Conservation (phyloP, 768 basidiomycete genomes). For the Mycena amicta region DNA sequence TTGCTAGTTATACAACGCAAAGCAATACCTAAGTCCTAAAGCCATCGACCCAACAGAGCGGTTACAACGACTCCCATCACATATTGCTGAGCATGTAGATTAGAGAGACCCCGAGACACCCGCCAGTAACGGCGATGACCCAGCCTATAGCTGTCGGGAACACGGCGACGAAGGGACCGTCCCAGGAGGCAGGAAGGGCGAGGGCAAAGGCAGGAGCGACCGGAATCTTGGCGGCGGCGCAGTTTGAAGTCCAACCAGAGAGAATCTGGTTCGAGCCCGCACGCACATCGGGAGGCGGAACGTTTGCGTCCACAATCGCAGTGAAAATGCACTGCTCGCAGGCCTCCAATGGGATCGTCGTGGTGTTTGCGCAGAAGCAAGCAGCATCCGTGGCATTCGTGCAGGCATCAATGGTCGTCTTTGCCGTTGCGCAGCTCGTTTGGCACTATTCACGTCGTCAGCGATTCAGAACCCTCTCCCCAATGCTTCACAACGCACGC, state of each 20-base stretch:
- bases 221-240: conserved; percentile 41
- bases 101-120: conserved; percentile 15
- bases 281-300: conserved; percentile 48
- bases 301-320: conserved; percentile 52
- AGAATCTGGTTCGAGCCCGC: conserved; percentile 64
- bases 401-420: conserved; percentile 41
- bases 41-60: too few species aligned
- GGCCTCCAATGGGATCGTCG: conserved; percentile 43
- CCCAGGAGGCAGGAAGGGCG: conserved; percentile 53
- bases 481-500: conserved; percentile 27
- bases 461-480: background rate
- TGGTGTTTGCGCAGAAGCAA: conserved; percentile 57
- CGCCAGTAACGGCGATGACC: conserved; percentile 16
- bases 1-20: too few species aligned
- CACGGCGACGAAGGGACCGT: conserved; percentile 56
- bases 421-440: conserved; percentile 32
- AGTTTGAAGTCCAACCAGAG: conserved; percentile 57
- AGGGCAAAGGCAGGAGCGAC: conserved; percentile 45
- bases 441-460: conserved; percentile 39
- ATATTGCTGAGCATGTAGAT: conserved; percentile 25
- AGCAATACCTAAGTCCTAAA: too few species aligned
- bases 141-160: conserved; percentile 36
- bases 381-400: conserved; percentile 42
- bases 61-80: too few species aligned
- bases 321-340: conserved; percentile 75